Evolutionary conservation across 768 basidiomycete genomes (phyloP), one percentile per base, ranked within the genome.

Genomic region (Serpula lacrymans): DNA sequence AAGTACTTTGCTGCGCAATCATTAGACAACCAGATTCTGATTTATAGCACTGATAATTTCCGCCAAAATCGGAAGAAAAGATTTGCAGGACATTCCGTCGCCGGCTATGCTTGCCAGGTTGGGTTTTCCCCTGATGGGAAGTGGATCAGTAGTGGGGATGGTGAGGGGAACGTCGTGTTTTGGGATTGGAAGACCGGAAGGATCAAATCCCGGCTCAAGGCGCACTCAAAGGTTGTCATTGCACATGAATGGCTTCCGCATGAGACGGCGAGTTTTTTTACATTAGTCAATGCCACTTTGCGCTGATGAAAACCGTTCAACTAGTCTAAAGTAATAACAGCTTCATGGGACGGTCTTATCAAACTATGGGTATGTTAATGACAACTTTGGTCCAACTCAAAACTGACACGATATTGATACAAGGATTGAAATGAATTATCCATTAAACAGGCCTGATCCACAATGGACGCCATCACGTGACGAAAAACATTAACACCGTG

Each of bases 181-280:
- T 99, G 96, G 96, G 96, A 98, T 62, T 99, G 91, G 89, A 98
- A 96, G 68, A 94, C 85, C n/a, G 89, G 93, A 2, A 81, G 90
- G 48, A 93, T 98, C 62, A 90, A 94, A 68, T 91, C 87, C 41
- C 73, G 90, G 27, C 64, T 98, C 41, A 80, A 82, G 48, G 91
- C 90, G 3, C 96, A 98, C 62, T 81, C 77, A 10, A 92, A 97
- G 66, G 95, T 96, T n/a, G 89, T 98, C 37, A 97, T 99, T 53
- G 80, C 91, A 16, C 96, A 99, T 56, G 90, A 90, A 57, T 99
- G 96, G 96, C 66, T 99, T 44, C 96, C 95, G 37, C 94, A 99
- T 59, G 96, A 99, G 60, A 82, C 87, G 31, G 95, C 96, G 59
- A 66, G 91, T 77, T 31, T 24, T 37, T 6, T 33, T 33, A 14